phyloP scores from a whole-genome alignment of 495 filamentous ascomycete species.

The Jackrogersella multiformis region DNA sequence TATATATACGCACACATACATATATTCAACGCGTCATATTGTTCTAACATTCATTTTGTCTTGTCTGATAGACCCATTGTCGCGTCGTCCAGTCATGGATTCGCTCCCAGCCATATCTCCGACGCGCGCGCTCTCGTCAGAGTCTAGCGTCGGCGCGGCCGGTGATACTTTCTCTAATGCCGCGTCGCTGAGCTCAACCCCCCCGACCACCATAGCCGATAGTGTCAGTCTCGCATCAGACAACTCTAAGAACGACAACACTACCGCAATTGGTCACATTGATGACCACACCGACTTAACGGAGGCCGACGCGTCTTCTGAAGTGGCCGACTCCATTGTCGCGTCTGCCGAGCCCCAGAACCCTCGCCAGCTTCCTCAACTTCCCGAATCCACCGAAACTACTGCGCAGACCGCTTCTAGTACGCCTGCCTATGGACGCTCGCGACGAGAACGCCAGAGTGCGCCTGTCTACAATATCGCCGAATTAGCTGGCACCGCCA shows the following conservation, averaged over 20 bases:
- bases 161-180: constrained; percentile 53
- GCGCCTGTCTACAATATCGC: constrained; percentile 65
- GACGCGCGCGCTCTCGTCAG: constrained; percentile 45
- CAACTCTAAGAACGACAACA: constrained; percentile 40
- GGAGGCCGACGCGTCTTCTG: constrained; percentile 40
- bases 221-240: constrained; percentile 57
- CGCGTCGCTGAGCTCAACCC: constrained; percentile 59
- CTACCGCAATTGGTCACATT: constrained; percentile 31
- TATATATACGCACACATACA: constrained; percentile 18
- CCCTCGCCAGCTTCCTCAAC: background rate
- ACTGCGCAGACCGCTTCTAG: constrained; percentile 12
- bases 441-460: constrained; percentile 57
- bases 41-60: background rate
- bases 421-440: constrained; percentile 45
- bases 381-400: constrained; percentile 3
- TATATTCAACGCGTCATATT: constrained; percentile 29
- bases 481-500: constrained; percentile 58
- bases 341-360: constrained; percentile 29
- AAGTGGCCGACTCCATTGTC: constrained; percentile 53
- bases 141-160: constrained; percentile 44
- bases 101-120: constrained; percentile 35
- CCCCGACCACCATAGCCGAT: constrained; percentile 58
- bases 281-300: constrained; percentile 34
- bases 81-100: constrained; percentile 40
- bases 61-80: constrained; percentile 18